These are phyloP conservation scores for Rehmannia glutinosa DNA, from an alignment of 257 asterid genomes.

Conservation along the genomic window DNA sequence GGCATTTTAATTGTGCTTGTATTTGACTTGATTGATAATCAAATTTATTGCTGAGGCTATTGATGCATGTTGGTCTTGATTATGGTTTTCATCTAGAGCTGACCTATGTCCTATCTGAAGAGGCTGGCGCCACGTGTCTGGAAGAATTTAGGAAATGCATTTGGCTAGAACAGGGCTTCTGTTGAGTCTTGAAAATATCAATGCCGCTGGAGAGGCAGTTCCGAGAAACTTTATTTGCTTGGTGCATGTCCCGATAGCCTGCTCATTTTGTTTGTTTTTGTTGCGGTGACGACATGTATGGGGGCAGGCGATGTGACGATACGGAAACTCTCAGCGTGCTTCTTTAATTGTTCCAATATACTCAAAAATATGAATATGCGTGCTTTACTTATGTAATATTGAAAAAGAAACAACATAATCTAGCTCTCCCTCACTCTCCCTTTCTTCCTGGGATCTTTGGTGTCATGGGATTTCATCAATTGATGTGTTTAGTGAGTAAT, in stretches of 20 bases:
- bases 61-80: constrained; percentile 1
- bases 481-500: neutral
- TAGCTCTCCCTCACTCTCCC: neutral
- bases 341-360: neutral
- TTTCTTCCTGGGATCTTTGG: neutral
- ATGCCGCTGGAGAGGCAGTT: neutral
- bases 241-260: neutral
- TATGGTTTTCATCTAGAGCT: constrained; percentile 1
- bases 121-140: neutral
- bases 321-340: neutral
- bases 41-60: neutral
- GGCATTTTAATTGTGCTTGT: neutral
- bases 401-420: neutral
- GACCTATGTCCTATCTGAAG: neutral
- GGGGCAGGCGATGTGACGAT: neutral
- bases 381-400: neutral
- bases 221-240: neutral
- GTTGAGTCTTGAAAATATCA: neutral
- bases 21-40: constrained; percentile 6
- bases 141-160: neutral
- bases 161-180: neutral
- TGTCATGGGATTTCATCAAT: neutral
- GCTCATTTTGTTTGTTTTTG: neutral
- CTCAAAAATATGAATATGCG: neutral
- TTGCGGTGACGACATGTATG: neutral